Percentiles rank a stretch among this genome's conserved stretches.
Conservation (phyloP, 345 rosid species). For the Cardiospermum halicacabum region DNA sequence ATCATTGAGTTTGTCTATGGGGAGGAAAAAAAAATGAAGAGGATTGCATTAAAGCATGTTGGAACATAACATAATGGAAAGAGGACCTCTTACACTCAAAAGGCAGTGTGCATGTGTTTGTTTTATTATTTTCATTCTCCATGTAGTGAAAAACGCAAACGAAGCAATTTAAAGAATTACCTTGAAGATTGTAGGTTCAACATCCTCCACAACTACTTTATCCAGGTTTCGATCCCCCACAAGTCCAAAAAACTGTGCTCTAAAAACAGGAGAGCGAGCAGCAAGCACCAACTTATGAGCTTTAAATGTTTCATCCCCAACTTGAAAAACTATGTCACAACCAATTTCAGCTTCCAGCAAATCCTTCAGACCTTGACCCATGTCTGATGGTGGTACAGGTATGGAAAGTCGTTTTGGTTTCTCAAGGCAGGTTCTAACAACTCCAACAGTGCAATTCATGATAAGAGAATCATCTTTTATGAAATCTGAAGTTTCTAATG, state of each 20-base stretch:
- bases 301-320: slow-evolving; percentile 69
- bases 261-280: slow-evolving; percentile 90
- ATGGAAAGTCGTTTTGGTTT: slow-evolving; percentile 64
- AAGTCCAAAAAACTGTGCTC: slow-evolving; percentile 89
- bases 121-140: slow-evolving; percentile 3
- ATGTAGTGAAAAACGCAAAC: background rate
- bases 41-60: background rate
- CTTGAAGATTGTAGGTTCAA: slow-evolving; percentile 85
- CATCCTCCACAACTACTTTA: slow-evolving; percentile 53
- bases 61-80: background rate
- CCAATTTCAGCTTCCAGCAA: slow-evolving; percentile 75
- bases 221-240: slow-evolving; percentile 62
- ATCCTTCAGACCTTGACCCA: slow-evolving; percentile 66
- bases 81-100: background rate
- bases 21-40: too few relatives aligned
- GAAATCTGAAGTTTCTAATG: slow-evolving; percentile 73
- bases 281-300: slow-evolving; percentile 91
- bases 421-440: slow-evolving; percentile 69
- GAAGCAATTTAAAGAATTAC: slow-evolving; percentile 31
- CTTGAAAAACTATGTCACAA: slow-evolving; percentile 66
- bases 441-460: slow-evolving; percentile 90
- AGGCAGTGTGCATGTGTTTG: background rate
- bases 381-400: slow-evolving; percentile 59
- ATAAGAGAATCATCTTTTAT: slow-evolving; percentile 76
- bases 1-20: too few relatives aligned